Evolutionary conservation across 192 early-diverging fungal species (phyloP).

Genomic region (Coemansia sp.): DNA sequence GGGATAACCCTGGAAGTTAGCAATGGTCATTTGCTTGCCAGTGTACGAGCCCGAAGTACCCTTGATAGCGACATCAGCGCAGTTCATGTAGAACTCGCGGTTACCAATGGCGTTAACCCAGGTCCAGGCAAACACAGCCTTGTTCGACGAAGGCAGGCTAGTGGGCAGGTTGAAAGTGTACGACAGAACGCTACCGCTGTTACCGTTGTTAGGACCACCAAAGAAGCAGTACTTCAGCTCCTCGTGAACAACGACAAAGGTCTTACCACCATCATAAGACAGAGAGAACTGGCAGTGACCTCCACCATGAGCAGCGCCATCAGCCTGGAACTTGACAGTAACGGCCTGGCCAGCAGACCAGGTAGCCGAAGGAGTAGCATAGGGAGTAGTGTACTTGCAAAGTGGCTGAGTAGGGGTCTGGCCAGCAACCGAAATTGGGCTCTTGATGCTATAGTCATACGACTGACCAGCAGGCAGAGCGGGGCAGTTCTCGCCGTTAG

Average conservation of each 20-base stretch:
- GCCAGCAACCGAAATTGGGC: slow-evolving; percentile 28
- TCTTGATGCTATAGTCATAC: slow-evolving; percentile 43
- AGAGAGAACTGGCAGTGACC: slow-evolving; percentile 62
- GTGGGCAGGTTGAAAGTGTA: slow-evolving; percentile 45
- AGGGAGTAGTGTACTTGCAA: slow-evolving; percentile 42
- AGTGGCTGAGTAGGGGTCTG: no score
- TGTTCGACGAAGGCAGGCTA: slow-evolving; percentile 26
- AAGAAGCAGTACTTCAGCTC: slow-evolving; percentile 51
- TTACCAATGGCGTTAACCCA: slow-evolving; percentile 72
- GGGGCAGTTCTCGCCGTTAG: slow-evolving; percentile 12
- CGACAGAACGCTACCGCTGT: slow-evolving; percentile 5
- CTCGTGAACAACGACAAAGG: slow-evolving; percentile 52
- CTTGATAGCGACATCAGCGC: slow-evolving; percentile 64
- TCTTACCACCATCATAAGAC: slow-evolving; percentile 55
- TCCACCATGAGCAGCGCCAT: slow-evolving; percentile 48
- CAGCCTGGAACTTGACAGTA: slow-evolving; percentile 35
- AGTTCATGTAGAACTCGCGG: slow-evolving; percentile 73
- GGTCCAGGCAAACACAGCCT: slow-evolving; percentile 56
- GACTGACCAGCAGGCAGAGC: slow-evolving; percentile 32
- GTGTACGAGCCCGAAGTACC: slow-evolving; percentile 42
- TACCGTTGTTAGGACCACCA: slow-evolving; percentile 8
- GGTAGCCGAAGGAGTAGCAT: slow-evolving; percentile 14
- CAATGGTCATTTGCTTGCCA: slow-evolving; percentile 53
- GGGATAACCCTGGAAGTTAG: slow-evolving; percentile 53
- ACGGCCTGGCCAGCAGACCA: slow-evolving; percentile 52